Conservation (phyloP, 2,329 filamentous ascomycete genomes). For the Colletotrichum euphorbiae region DNA sequence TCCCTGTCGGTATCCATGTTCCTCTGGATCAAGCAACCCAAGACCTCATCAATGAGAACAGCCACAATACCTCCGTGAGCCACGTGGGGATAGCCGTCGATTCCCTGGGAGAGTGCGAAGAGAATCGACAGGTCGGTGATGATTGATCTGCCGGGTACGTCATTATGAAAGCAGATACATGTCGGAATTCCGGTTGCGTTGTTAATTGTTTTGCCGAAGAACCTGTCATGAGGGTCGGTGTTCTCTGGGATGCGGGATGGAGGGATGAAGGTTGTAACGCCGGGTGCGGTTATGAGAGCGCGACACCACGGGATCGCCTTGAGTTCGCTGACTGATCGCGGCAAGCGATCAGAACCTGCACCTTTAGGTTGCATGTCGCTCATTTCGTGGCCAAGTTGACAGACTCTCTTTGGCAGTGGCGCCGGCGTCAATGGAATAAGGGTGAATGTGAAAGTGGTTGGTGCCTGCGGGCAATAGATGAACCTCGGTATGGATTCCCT, state of each 20-base stretch:
- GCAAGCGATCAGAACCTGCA: neutral
- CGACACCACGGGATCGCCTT: constrained; percentile 51
- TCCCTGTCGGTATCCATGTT: constrained; percentile 50
- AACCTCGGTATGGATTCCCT: constrained; percentile 20
- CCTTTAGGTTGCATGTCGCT: neutral
- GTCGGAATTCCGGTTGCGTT: constrained; percentile 46
- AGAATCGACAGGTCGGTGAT: constrained; percentile 48
- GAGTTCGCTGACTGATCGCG: constrained; percentile 45
- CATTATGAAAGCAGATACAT: constrained; percentile 50
- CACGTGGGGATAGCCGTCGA: constrained; percentile 49
- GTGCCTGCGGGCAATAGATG: neutral
- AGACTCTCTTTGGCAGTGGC: neutral
- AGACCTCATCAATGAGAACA: constrained; percentile 52
- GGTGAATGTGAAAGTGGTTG: neutral
- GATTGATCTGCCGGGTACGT: constrained; percentile 40
- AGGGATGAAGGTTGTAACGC: constrained; percentile 49
- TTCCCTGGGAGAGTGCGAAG: constrained; percentile 48
- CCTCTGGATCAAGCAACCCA: constrained; percentile 51
- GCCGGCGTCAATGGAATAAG: neutral
- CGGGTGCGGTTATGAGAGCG: constrained; percentile 44
- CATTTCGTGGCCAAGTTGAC: neutral
- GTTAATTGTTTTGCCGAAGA: constrained; percentile 50
- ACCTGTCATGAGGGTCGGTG: constrained; percentile 47
- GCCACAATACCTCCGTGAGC: constrained; percentile 53
- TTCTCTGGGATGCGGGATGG: constrained; percentile 48